Conservation (phyloP, 176 grass and related monocot genomes). For the Oryza nivara region DNA sequence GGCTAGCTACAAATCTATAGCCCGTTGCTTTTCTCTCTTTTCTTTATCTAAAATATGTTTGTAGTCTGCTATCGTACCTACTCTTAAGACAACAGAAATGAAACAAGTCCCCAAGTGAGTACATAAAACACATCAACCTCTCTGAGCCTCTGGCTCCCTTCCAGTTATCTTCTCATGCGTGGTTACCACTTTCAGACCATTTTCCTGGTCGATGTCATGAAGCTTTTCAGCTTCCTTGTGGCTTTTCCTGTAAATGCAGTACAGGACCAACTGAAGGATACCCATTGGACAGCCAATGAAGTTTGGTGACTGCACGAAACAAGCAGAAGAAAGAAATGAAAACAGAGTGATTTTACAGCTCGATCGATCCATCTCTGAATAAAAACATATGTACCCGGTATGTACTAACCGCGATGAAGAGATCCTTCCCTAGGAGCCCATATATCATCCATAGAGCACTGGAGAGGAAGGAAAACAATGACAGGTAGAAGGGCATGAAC, state of each 20-base stretch:
- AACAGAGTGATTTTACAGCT: not conserved
- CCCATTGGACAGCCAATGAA: conserved; percentile 63
- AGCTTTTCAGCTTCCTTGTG: conserved; percentile 23
- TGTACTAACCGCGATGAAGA: conserved; percentile 55
- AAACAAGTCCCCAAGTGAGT: not conserved
- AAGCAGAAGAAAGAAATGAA: not conserved
- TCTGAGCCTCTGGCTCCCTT: conserved; percentile 17
- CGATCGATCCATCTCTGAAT: not conserved
- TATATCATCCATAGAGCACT: conserved; percentile 71
- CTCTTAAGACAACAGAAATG: not conserved
- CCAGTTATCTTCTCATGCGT: conserved; percentile 12
- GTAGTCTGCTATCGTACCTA: too few species aligned
- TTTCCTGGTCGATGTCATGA: conserved; percentile 46
- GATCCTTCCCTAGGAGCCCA: conserved; percentile 56
- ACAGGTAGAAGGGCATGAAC: conserved; percentile 81
- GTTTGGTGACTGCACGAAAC: conserved; percentile 58
- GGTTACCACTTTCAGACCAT: conserved; percentile 21
- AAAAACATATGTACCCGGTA: not conserved
- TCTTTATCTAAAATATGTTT: too few species aligned
- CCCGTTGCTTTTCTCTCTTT: too few species aligned
- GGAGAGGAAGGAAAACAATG: conserved; percentile 67
- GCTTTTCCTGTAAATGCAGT: conserved; percentile 68
- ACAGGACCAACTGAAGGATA: conserved; percentile 60
- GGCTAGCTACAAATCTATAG: too few species aligned
- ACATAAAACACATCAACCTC: conserved; percentile 21